Conservation (phyloP, 1,284 basidiomycete genomes). For the Papiliotrema terrestris region DNA sequence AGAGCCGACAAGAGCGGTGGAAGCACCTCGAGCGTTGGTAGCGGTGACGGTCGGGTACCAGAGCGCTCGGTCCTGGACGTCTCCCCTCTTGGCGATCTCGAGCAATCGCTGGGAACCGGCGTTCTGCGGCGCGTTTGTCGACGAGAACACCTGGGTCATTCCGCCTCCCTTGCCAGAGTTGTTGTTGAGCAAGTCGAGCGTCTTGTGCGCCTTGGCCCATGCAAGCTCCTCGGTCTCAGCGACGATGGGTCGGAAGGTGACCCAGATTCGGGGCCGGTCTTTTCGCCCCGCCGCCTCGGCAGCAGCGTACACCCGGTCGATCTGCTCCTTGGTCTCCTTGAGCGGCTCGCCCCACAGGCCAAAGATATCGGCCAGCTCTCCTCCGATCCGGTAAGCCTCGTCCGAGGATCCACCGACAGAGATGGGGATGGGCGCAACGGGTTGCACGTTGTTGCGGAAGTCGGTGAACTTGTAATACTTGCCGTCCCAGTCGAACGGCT, state of each 20-base stretch:
- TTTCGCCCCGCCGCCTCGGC: constrained; percentile 29
- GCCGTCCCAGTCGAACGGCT: constrained; percentile 33
- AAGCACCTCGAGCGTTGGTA: constrained; percentile 30
- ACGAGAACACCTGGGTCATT: not conserved
- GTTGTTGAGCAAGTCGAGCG: constrained; percentile 19
- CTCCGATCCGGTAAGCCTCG: constrained; percentile 36
- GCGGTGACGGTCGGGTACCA: constrained; percentile 37
- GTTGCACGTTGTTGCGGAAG: constrained; percentile 26
- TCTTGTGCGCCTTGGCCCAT: constrained; percentile 31
- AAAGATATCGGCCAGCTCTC: constrained; percentile 33
- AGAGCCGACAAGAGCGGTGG: constrained; percentile 34
- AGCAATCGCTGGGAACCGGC: constrained; percentile 32
- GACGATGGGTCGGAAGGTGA: constrained; percentile 35
- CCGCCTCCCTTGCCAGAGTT: constrained; percentile 4
- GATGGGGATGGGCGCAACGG: constrained; percentile 21
- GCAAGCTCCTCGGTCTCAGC: constrained; percentile 35
- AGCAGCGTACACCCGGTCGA: constrained; percentile 32
- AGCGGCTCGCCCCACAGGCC: constrained; percentile 36
- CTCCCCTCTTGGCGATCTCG: constrained; percentile 30
- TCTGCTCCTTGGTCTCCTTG: constrained; percentile 39
- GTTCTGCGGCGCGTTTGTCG: constrained; percentile 15
- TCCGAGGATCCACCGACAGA: constrained; percentile 31
- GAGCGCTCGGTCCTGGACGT: constrained; percentile 33
- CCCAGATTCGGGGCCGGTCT: constrained; percentile 34
- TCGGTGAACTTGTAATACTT: constrained; percentile 34